Conservation (phyloP, 306 rosid genomes). For the Ormosia semicastrata region DNA sequence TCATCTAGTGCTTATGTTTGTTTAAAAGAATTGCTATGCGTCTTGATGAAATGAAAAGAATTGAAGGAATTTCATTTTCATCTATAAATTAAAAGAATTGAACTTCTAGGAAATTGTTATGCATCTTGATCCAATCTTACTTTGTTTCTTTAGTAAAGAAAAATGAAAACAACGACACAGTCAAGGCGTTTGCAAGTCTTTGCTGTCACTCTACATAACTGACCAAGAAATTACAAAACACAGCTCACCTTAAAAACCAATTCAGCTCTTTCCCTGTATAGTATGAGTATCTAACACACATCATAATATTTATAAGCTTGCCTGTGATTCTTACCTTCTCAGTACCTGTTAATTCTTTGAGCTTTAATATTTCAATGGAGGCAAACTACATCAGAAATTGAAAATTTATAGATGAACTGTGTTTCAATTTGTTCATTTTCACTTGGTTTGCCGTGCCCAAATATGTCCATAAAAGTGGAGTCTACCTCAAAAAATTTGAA, state of each 20-base stretch:
- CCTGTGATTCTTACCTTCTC: not conserved
- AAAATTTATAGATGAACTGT: not conserved
- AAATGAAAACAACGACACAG: not conserved
- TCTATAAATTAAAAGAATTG: not conserved
- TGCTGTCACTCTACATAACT: not conserved
- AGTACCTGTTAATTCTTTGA: not conserved
- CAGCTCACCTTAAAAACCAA: not conserved
- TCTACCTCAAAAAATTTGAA: not conserved
- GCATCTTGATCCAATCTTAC: not conserved
- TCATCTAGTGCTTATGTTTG: not conserved
- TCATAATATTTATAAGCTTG: not conserved
- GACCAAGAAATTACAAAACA: not conserved
- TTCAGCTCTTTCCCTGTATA: not conserved
- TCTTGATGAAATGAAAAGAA: no score
- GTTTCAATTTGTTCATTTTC: constrained; percentile 1
- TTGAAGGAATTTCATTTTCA: no score
- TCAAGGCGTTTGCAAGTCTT: not conserved
- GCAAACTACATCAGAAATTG: not conserved
- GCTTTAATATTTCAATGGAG: not conserved
- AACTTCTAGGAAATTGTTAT: constrained; percentile 8
- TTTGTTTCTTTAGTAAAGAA: not conserved
- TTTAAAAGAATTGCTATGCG: no score
- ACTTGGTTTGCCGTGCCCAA: not conserved
- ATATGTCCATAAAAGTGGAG: not conserved
- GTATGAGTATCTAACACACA: not conserved